Conservation (phyloP, 352 stramenopile genomes). For the Globisporangium solare region DNA sequence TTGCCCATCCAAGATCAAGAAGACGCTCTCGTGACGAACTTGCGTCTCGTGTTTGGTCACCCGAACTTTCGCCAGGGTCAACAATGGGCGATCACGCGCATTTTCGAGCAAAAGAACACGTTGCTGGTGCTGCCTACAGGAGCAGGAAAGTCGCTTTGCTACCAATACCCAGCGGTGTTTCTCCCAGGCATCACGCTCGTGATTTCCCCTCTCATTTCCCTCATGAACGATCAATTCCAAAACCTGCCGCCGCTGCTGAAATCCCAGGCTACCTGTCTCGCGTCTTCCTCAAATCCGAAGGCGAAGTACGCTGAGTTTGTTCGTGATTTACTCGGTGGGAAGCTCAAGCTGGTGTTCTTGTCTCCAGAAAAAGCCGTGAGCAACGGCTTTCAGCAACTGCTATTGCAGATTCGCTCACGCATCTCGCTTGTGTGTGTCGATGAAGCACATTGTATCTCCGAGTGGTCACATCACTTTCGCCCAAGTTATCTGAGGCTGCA, state of each 20-base stretch:
- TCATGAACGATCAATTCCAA: constrained; percentile 92
- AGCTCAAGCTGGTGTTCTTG: constrained; percentile 86
- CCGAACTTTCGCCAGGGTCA: constrained; percentile 73
- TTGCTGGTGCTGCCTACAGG: constrained; percentile 96
- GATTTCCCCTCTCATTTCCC: constrained; percentile 89
- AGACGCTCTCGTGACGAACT: constrained; percentile 58
- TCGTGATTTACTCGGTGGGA: constrained; percentile 50
- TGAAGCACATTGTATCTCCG: constrained; percentile 93
- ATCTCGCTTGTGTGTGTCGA: constrained; percentile 90
- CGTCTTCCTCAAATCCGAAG: constrained; percentile 47
- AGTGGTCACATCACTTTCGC: constrained; percentile 95
- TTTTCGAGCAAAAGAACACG: constrained; percentile 57
- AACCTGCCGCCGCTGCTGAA: constrained; percentile 71
- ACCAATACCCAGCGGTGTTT: constrained; percentile 91
- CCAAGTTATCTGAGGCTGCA: constrained; percentile 73
- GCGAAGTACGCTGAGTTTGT: constrained; percentile 62
- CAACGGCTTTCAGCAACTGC: constrained; percentile 69
- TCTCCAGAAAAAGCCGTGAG: constrained; percentile 88
- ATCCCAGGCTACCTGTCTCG: constrained; percentile 48
- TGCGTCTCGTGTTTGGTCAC: constrained; percentile 85
- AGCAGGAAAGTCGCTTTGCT: constrained; percentile 98
- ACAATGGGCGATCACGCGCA: constrained; percentile 77
- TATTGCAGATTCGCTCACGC: constrained; percentile 35
- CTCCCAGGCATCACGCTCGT: constrained; percentile 88
- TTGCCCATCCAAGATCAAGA: constrained; percentile 34